A percentile compares a stretch with the other conserved stretches of the same genome.
Conservation (phyloP, 2,329 filamentous ascomycete genomes). For the Basipetospora sp. region DNA sequence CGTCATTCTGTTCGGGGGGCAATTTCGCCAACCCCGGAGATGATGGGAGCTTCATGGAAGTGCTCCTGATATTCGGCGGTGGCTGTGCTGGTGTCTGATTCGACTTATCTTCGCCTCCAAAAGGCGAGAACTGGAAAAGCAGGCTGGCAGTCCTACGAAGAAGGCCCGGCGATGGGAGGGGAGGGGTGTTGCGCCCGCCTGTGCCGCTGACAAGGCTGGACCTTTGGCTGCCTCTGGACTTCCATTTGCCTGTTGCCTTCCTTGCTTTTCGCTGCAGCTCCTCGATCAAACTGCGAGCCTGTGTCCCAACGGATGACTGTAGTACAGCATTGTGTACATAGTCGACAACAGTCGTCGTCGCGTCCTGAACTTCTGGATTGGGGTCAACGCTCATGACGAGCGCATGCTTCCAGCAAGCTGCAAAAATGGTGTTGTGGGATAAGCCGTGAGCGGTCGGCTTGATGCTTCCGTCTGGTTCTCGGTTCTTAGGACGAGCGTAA, state of each 20-base stretch:
- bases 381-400: constrained; percentile 85
- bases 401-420: constrained; percentile 86
- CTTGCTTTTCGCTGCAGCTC: constrained; percentile 47
- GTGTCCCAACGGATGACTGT: constrained; percentile 57
- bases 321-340: constrained; percentile 66
- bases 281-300: constrained; percentile 58
- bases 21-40: constrained; percentile 28
- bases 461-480: constrained; percentile 42
- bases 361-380: constrained; percentile 78
- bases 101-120: constrained; percentile 32
- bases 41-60: constrained; percentile 26
- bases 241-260: constrained; percentile 30
- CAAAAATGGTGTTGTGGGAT: constrained; percentile 80
- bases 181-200: constrained; percentile 21
- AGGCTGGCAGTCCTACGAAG: constrained; percentile 50
- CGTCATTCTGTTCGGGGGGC: constrained; percentile 63
- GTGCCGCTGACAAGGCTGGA: constrained; percentile 25
- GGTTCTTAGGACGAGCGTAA: constrained; percentile 41
- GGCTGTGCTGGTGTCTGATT: constrained; percentile 18
- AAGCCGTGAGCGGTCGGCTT: constrained; percentile 42
- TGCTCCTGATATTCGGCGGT: constrained; percentile 14
- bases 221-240: constrained; percentile 27
- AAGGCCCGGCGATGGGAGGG: constrained; percentile 40
- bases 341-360: constrained; percentile 75
- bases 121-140: constrained; percentile 42